Evolutionary conservation across 768 basidiomycete species (phyloP).

Genomic region (Podaxis pistillaris): DNA sequence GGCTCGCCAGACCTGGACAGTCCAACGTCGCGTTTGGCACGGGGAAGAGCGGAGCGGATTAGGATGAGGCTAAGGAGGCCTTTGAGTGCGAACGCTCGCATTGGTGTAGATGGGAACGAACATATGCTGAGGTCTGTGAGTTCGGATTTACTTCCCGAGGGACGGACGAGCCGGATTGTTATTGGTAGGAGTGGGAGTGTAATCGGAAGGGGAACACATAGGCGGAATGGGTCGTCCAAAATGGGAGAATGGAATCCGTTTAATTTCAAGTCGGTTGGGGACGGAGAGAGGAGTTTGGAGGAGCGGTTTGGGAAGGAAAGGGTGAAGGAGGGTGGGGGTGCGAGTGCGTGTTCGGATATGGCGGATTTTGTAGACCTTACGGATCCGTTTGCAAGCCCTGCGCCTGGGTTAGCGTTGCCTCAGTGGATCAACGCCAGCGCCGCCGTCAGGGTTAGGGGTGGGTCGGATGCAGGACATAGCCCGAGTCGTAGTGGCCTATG

Average conservation of each 20-base stretch:
- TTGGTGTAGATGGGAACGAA: too few species aligned
- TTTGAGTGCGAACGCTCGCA: neutral
- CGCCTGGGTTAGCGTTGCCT: conserved; percentile 9
- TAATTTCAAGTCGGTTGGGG: neutral
- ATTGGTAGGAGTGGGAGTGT: neutral
- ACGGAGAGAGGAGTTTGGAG: neutral
- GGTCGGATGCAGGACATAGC: neutral
- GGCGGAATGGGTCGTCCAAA: conserved; percentile 3
- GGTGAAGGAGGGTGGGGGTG: neutral
- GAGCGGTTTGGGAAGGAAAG: neutral
- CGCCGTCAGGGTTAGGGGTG: neutral
- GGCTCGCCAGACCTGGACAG: neutral
- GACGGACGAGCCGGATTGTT: too few species aligned
- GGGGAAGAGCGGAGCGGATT: conserved; percentile 5
- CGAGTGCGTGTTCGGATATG: neutral
- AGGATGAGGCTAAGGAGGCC: conserved; percentile 8
- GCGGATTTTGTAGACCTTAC: conserved; percentile 14
- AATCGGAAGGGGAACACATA: neutral
- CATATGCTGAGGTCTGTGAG: too few species aligned
- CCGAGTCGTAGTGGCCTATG: neutral
- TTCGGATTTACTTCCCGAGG: too few species aligned
- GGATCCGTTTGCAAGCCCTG: conserved; percentile 13
- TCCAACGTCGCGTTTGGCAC: neutral
- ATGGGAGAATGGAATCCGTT: conserved; percentile 8
- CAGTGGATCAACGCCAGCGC: neutral